These are phyloP conservation scores for Spergularia bocconei DNA, from an alignment of 148 eudicot genomes.

Conservation along the genomic window DNA sequence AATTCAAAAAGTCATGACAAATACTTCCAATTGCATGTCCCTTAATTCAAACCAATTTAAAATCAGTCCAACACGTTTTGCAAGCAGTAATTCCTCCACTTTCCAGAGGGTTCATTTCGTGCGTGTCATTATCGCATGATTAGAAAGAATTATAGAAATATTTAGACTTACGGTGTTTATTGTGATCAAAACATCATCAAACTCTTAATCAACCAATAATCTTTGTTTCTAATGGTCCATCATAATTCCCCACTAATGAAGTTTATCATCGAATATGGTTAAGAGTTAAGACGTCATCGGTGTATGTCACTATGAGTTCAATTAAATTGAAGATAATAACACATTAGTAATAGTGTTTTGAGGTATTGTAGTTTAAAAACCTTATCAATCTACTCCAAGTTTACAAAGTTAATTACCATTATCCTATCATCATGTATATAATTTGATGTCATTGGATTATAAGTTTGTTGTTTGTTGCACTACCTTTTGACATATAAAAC, in stretches of 20 bases:
- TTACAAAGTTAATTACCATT: not conserved
- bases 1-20: not conserved
- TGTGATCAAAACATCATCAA: constrained; percentile 11
- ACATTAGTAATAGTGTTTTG: not conserved
- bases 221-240: constrained; percentile 9
- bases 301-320: constrained; percentile 3
- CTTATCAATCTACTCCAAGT: constrained; percentile 15
- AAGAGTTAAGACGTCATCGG: constrained; percentile 4
- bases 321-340: not conserved
- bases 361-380: not conserved
- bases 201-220: constrained; percentile 12
- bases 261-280: constrained; percentile 8
- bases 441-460: not conserved
- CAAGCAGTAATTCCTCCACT: not conserved
- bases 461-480: constrained; percentile 5
- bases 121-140: constrained; percentile 21
- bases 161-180: constrained; percentile 7
- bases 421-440: not conserved
- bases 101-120: constrained; percentile 24
- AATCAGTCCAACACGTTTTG: constrained; percentile 23
- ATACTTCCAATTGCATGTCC: not conserved
- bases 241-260: not conserved
- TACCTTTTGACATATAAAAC: not conserved
- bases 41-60: not conserved
- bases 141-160: not conserved